Evolutionary conservation across 2,329 filamentous ascomycete genomes (phyloP).

Genomic region (Verticillium tricorpus): DNA sequence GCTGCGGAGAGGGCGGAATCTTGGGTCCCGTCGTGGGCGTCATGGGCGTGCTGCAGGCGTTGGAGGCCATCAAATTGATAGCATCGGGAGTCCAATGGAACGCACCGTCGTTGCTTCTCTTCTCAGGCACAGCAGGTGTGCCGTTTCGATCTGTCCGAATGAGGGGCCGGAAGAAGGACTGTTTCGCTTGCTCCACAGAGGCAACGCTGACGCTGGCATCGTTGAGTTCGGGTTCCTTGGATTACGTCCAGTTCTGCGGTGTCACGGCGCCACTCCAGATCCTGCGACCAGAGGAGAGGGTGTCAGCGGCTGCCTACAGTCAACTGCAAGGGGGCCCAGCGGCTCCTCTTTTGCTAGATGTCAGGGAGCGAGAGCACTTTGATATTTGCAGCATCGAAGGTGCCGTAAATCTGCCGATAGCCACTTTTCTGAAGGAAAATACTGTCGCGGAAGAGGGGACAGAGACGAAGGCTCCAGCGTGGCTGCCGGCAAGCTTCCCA

Average conservation of each 20-base stretch:
- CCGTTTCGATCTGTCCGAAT: slow-evolving; percentile 73
- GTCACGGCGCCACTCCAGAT: slow-evolving; percentile 47
- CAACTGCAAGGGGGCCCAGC: slow-evolving; percentile 3
- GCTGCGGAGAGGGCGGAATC: slow-evolving; percentile 90
- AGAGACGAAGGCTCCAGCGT: slow-evolving; percentile 18
- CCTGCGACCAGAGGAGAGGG: slow-evolving; percentile 60
- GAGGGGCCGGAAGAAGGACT: slow-evolving; percentile 62
- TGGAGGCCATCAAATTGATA: slow-evolving; percentile 85
- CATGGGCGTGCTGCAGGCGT: slow-evolving; percentile 89
- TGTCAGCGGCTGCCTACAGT: slow-evolving; percentile 61
- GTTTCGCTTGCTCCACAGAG: slow-evolving; percentile 68
- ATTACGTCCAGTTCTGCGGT: slow-evolving; percentile 87
- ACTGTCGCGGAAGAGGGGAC: slow-evolving; percentile 10
- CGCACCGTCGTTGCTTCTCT: slow-evolving; percentile 35
- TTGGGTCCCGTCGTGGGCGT: slow-evolving; percentile 86
- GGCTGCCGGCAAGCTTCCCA: slow-evolving; percentile 33
- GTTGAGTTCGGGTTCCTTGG: slow-evolving; percentile 61
- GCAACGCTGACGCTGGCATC: slow-evolving; percentile 59
- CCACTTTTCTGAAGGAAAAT: slow-evolving; percentile 52
- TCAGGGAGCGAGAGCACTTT: slow-evolving; percentile 80
- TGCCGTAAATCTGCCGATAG: slow-evolving; percentile 64
- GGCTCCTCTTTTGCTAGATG: slow-evolving; percentile 67
- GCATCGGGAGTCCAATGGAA: slow-evolving; percentile 31
- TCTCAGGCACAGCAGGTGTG: slow-evolving; percentile 37
- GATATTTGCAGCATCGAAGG: slow-evolving; percentile 72